Base-by-base conservation (phyloP, 805 yeast genomes). In the Candida endomychidarum region DNA sequence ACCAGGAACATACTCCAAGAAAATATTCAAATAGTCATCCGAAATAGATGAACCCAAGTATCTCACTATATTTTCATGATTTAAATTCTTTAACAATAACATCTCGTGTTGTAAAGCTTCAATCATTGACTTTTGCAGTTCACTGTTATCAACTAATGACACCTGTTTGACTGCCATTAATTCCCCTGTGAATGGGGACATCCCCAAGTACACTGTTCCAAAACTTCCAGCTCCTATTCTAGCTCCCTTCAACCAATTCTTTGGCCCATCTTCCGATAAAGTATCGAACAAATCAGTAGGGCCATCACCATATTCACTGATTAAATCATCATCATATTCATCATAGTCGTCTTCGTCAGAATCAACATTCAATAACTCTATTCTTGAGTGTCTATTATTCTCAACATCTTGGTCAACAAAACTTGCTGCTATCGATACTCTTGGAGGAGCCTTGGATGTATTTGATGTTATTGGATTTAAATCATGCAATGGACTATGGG, bases 141-240 rank as follows among this genome's bases (percentile, higher is more conserved):
- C 64, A 39, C 67, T 36, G 14, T 54, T 72, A 41, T 43, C 61
- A 1, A 85, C 82, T 12, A 90, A 58, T 34, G 83, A 84, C 1
- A 93, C 96, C 58, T 90, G 96, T 56, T 93, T 93, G 14, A 93
- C 96, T 1, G 98, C 99, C 96, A 91, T 87, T 37, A 93, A 70
- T 57, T 89, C 98, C 30, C 99, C 99, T 0, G 96, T 89, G 23
- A 83, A 63, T 1, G 96, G 85, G 57, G 90, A 87, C 81, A 93
- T 80, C 0, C 97, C 99, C 25, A 93, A 66, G 47, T 84, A 90
- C 1, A 93, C 99, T 2, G 87, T 81, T 22, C 98, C 99, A 69
- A 89, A 93, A 45, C 95, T 83, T 2, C 99, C 99, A 8, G 91
- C 82, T 0, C 99, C 99, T 48, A 93, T 88, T 34, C 89, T 70